Evolutionary conservation across 177 flowering plant species (phyloP).

Genomic region (Vitis hybrid): DNA sequence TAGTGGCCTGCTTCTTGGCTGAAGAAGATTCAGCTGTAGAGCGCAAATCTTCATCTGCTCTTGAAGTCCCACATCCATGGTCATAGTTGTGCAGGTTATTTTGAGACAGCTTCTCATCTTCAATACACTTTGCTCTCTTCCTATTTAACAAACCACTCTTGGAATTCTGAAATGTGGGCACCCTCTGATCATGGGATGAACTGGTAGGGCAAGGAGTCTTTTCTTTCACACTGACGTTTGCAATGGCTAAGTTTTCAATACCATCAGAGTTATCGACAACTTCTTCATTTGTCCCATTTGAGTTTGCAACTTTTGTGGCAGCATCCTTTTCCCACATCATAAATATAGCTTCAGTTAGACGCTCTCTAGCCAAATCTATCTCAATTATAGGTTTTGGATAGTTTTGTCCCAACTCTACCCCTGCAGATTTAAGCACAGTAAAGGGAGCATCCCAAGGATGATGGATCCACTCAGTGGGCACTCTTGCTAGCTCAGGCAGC

Average conservation of each 20-base stretch:
- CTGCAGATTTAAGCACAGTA: slow-evolving; percentile 68
- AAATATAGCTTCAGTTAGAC: slow-evolving; percentile 56
- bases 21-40: slow-evolving; percentile 91
- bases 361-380: slow-evolving; percentile 62
- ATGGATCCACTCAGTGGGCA: slow-evolving; percentile 96
- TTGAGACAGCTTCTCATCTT: slow-evolving; percentile 29
- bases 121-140: slow-evolving; percentile 41
- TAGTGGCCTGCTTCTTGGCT: slow-evolving; percentile 46
- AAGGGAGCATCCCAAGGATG: slow-evolving; percentile 98
- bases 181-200: slow-evolving; percentile 84
- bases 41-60: slow-evolving; percentile 56
- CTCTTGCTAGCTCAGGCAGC: slow-evolving; percentile 92
- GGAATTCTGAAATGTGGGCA: slow-evolving; percentile 54
- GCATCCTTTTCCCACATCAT: slow-evolving; percentile 68
- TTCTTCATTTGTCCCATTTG: slow-evolving; percentile 55
- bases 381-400: slow-evolving; percentile 83
- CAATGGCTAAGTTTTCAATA: slow-evolving; percentile 31
- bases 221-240: slow-evolving; percentile 45
- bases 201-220: slow-evolving; percentile 35
- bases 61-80: slow-evolving; percentile 24
- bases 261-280: slow-evolving; percentile 65
- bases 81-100: slow-evolving; percentile 14
- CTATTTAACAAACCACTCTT: slow-evolving; percentile 24
- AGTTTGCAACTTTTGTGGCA: slow-evolving; percentile 34
- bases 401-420: slow-evolving; percentile 85